Percentiles rank a stretch among this genome's conserved stretches.
phyloP scores from a whole-genome alignment of 257 asterid species.

The Verbascum thapsus region DNA sequence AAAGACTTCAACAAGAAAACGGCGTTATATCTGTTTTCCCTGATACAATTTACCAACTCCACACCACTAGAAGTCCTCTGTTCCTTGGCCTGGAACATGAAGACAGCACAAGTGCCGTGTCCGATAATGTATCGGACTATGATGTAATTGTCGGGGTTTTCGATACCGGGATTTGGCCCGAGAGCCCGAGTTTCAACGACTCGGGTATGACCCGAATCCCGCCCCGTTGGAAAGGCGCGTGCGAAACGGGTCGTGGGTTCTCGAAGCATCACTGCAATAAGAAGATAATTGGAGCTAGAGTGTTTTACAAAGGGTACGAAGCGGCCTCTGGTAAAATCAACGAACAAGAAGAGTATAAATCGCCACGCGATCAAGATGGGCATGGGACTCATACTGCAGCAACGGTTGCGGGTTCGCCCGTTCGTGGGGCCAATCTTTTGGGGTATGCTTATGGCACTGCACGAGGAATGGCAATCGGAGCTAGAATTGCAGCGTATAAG shows the following conservation, averaged over 20 bases:
- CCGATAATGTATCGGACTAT: constrained; percentile 34
- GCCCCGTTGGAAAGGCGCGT: constrained; percentile 66
- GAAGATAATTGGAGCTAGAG: constrained; percentile 84
- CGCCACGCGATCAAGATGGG: constrained; percentile 91
- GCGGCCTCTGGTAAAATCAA: constrained; percentile 79
- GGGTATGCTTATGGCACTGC: constrained; percentile 92
- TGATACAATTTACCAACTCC: constrained; percentile 64
- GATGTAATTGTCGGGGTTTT: constrained; percentile 80
- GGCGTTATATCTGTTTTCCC: constrained; percentile 71
- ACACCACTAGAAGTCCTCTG: constrained; percentile 86
- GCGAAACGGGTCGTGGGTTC: constrained; percentile 76
- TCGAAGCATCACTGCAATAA: constrained; percentile 58
- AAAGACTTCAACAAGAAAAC: constrained; percentile 30
- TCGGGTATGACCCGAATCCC: constrained; percentile 60
- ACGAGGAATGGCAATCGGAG: constrained; percentile 87
- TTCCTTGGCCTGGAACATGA: constrained; percentile 72
- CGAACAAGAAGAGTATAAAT: constrained; percentile 63
- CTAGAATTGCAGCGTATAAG: constrained; percentile 80
- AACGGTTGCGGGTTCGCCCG: constrained; percentile 68
- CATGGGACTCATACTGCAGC: constrained; percentile 97
- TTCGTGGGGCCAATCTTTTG: constrained; percentile 67
- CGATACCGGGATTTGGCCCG: constrained; percentile 97
- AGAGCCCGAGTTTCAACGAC: constrained; percentile 88
- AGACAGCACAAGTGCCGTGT: constrained; percentile 37
- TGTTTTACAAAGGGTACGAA: constrained; percentile 73